Conservation (phyloP, 2,329 filamentous ascomycete species). For the Neoarthrinium moseri region DNA sequence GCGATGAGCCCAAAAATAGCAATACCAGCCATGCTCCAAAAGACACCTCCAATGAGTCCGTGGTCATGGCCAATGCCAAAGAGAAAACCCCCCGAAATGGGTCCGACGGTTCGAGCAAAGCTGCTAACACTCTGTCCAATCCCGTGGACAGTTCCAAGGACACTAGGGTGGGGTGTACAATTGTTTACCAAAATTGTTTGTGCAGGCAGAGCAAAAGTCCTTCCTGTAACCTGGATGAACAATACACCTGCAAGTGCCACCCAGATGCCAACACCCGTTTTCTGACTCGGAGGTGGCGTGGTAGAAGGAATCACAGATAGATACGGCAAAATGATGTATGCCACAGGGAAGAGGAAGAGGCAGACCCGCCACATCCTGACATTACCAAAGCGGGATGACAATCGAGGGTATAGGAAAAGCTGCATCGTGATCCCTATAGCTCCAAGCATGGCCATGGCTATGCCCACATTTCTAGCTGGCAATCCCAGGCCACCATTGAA, state of each 20-base stretch:
- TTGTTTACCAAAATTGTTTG: slow-evolving; percentile 48
- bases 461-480: slow-evolving; percentile 67
- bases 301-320: slow-evolving; percentile 62
- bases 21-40: slow-evolving; percentile 53
- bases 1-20: slow-evolving; percentile 47
- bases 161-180: slow-evolving; percentile 45
- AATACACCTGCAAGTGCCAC: slow-evolving; percentile 61
- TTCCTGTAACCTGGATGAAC: slow-evolving; percentile 62
- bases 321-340: slow-evolving; percentile 70
- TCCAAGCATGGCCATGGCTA: slow-evolving; percentile 75
- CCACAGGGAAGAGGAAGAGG: slow-evolving; percentile 67
- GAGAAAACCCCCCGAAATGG: slow-evolving; percentile 57
- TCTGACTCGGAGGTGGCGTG: slow-evolving; percentile 46
- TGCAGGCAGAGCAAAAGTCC: slow-evolving; percentile 59
- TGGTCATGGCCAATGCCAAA: slow-evolving; percentile 58
- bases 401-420: slow-evolving; percentile 66
- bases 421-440: slow-evolving; percentile 73
- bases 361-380: slow-evolving; percentile 67
- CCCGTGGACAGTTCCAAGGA: slow-evolving; percentile 47
- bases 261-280: slow-evolving; percentile 61
- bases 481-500: slow-evolving; percentile 79
- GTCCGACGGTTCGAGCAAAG: slow-evolving; percentile 58
- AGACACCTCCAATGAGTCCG: slow-evolving; percentile 58
- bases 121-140: slow-evolving; percentile 58
- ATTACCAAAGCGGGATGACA: slow-evolving; percentile 67